Conservation (phyloP, 306 rosid genomes). For the Malus asiatica region DNA sequence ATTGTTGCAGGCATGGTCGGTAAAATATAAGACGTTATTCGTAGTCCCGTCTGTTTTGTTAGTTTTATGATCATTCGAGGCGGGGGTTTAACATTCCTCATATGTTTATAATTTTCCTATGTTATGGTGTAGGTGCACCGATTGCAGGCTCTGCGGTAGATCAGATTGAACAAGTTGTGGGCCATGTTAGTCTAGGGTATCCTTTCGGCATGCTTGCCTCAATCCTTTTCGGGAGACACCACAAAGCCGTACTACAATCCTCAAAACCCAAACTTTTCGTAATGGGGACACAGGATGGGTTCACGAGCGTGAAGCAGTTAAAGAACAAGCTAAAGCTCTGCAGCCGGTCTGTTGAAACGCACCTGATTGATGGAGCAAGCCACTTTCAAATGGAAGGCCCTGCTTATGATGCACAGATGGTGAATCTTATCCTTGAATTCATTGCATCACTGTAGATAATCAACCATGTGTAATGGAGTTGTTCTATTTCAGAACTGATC, state of each 20-base stretch:
- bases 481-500: slow-evolving; percentile 1
- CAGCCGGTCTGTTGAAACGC: slow-evolving; percentile 57
- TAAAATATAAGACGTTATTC: too few species aligned
- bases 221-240: slow-evolving; percentile 84
- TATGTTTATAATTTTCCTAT: background rate
- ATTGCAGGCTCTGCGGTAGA: slow-evolving; percentile 90
- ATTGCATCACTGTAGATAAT: slow-evolving; percentile 39
- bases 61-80: background rate
- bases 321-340: slow-evolving; percentile 59
- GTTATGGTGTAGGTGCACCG: slow-evolving; percentile 67
- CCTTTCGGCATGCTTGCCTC: slow-evolving; percentile 87
- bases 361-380: slow-evolving; percentile 67
- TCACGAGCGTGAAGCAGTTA: slow-evolving; percentile 78
- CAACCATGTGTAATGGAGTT: background rate
- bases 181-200: slow-evolving; percentile 84
- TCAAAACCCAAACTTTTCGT: slow-evolving; percentile 78
- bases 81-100: background rate
- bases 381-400: slow-evolving; percentile 98
- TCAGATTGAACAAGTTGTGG: slow-evolving; percentile 70
- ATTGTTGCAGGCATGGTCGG: background rate
- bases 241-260: slow-evolving; percentile 57
- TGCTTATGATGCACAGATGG: slow-evolving; percentile 66
- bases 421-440: slow-evolving; percentile 53
- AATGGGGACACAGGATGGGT: slow-evolving; percentile 89
- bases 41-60: too few species aligned